These are phyloP conservation scores for Porpolomopsis calyptriformis DNA, from an alignment of 768 basidiomycete species.

Conservation along the genomic window DNA sequence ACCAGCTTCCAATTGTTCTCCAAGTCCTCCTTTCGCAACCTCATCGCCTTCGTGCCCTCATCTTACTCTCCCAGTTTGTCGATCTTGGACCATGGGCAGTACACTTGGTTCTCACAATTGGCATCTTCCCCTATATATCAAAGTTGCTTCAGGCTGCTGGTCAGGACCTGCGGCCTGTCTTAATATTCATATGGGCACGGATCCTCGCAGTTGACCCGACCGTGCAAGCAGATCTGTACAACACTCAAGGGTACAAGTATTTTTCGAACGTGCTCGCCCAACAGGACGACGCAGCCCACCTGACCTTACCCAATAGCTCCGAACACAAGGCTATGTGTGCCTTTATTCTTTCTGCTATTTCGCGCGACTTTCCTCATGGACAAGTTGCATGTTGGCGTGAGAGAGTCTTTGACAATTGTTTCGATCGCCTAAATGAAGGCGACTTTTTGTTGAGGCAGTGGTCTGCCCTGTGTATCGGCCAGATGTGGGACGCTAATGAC, in stretches of 20 bases:
- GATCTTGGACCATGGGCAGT: slow-evolving; percentile 99
- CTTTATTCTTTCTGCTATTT: slow-evolving; percentile 84
- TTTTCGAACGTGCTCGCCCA: slow-evolving; percentile 70
- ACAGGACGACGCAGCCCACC: slow-evolving; percentile 40
- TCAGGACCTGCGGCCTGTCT: slow-evolving; percentile 88
- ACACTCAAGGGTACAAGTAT: slow-evolving; percentile 75
- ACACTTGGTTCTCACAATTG: slow-evolving; percentile 88
- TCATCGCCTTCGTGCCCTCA: slow-evolving; percentile 89
- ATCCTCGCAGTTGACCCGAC: slow-evolving; percentile 93
- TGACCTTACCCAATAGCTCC: slow-evolving; percentile 76
- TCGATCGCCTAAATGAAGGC: slow-evolving; percentile 72
- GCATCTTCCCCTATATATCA: slow-evolving; percentile 97
- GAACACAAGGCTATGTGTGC: slow-evolving; percentile 99
- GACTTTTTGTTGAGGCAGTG: slow-evolving; percentile 94
- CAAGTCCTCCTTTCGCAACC: slow-evolving; percentile 96
- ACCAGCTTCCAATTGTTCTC: slow-evolving; percentile 94
- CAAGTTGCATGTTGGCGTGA: slow-evolving; percentile 78
- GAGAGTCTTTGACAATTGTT: slow-evolving; percentile 79
- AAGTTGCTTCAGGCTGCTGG: slow-evolving; percentile 93
- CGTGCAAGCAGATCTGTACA: slow-evolving; percentile 83
- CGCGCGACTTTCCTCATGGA: slow-evolving; percentile 80
- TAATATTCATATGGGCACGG: slow-evolving; percentile 98
- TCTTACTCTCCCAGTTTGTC: slow-evolving; percentile 92
- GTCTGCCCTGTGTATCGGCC: slow-evolving; percentile 86
- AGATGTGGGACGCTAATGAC: slow-evolving; percentile 91